Evolutionary conservation across 768 basidiomycete species (phyloP), one percentile per base, ranked within the genome.

Genomic region (Hebeloma cylindrosporum): DNA sequence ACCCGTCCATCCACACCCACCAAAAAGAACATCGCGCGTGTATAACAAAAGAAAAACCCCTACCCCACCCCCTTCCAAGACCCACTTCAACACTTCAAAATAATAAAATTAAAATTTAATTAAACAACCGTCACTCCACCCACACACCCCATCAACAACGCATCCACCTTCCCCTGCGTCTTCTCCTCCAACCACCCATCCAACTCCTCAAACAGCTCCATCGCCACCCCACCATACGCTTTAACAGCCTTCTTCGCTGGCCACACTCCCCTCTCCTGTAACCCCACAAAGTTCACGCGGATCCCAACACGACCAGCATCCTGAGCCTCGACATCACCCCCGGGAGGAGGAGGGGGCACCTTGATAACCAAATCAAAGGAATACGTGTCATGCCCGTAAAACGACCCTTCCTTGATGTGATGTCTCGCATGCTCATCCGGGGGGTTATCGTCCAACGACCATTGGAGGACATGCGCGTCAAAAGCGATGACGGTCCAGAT

Each of bases 401-500:
- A 91, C 2, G 93, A 92, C 0, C 80, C 91, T 61, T 94, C 91
- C 60, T 93, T 96, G 67, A 97, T 79, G 55, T 93, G 89, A 58
- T 98, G 95, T 6, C 93, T 77, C 5, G 77, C 78, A 52, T 74
- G 69, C 45, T 88, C 86, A 40, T 80, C 64, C 0, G 91, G 89
- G 1, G 95, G 93, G 43, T 80, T 78, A 50, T 83, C 71, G 51
- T 91, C 87, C 27, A 93, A 71, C 11, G 79, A 82, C 94, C 94
- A 97, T 41, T 77, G 65, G 6, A 94, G 63, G 10, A 97, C 89
- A 48, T 94, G 85, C 0, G 91, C 94, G 37, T 94, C 88, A 58
- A 98, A 96, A 0, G 93, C 87, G 42, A 98, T 77, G 3, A 88
- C 92, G 81, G 90, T 88, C 93, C 92, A 91, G 40, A 93, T 93